These are phyloP conservation scores for Nicotiana attenuata DNA, from an alignment of 257 asterid genomes.

Conservation along the genomic window DNA sequence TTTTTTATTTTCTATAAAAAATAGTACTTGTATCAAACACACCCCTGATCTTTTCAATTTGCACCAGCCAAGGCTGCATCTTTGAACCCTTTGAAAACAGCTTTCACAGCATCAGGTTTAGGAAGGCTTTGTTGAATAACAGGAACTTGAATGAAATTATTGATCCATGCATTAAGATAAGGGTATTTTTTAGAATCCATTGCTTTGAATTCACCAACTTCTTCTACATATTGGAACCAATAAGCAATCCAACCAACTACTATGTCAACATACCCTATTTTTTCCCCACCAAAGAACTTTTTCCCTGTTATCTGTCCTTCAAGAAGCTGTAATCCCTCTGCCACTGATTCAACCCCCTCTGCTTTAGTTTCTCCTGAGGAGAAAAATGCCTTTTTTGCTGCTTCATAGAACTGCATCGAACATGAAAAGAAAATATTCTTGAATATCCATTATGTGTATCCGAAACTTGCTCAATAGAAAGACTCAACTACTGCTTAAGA, in stretches of 20 bases:
- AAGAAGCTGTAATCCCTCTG: background rate
- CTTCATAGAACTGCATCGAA: background rate
- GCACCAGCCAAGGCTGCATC: background rate
- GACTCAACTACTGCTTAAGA: background rate
- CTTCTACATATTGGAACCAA: slow-evolving; percentile 11
- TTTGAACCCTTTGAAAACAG: background rate
- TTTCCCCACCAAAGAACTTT: slow-evolving; percentile 11
- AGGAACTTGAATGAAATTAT: slow-evolving; percentile 8
- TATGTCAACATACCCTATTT: slow-evolving; percentile 12
- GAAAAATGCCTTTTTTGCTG: background rate
- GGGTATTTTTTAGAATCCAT: slow-evolving; percentile 7
- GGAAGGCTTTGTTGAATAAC: slow-evolving; percentile 16
- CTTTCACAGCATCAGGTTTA: background rate
- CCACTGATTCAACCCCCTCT: background rate
- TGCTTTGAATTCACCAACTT: slow-evolving; percentile 8
- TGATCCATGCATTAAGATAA: slow-evolving; percentile 8
- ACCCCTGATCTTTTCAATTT: background rate
- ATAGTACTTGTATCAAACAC: background rate
- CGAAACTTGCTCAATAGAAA: background rate
- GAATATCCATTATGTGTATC: no score
- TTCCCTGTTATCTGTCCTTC: background rate
- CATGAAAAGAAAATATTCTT: background rate
- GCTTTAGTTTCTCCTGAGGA: background rate
- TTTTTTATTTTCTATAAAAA: no score
- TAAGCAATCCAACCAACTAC: slow-evolving; percentile 9